Evolutionary conservation across 2,329 filamentous ascomycete species (phyloP).

Genomic region (Epichloe sibirici): DNA sequence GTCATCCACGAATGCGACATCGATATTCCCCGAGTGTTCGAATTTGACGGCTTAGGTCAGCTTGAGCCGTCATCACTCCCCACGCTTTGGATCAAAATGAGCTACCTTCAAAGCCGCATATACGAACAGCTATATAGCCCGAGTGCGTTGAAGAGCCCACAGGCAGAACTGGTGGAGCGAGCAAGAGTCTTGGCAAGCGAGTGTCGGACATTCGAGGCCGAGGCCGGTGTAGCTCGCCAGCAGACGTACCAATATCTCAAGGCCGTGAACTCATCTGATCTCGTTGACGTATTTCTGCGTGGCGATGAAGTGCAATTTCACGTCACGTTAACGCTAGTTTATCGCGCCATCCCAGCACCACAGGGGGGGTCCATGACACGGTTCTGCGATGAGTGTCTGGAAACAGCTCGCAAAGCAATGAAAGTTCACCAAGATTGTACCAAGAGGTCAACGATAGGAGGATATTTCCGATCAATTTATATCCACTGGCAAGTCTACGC

Average conservation of each 20-base stretch:
- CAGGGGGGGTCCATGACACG: constrained; percentile 28
- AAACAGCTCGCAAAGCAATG: constrained; percentile 37
- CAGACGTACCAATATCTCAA: constrained; percentile 25
- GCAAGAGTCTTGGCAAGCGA: constrained; percentile 27
- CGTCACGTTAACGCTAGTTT: constrained; percentile 37
- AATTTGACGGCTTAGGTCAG: constrained; percentile 28
- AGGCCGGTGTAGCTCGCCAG: constrained; percentile 22
- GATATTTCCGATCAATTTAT: constrained; percentile 32
- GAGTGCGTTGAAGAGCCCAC: constrained; percentile 28
- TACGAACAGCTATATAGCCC: constrained; percentile 47
- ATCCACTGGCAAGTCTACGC: constrained; percentile 34
- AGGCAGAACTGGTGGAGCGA: constrained; percentile 26
- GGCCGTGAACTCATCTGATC: constrained; percentile 24
- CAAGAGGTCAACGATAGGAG: constrained; percentile 26
- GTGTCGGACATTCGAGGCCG: constrained; percentile 23
- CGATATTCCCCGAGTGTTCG: constrained; percentile 31
- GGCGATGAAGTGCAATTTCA: constrained; percentile 36
- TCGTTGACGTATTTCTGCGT: constrained; percentile 32
- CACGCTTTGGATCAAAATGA: constrained; percentile 41
- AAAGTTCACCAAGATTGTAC: constrained; percentile 33
- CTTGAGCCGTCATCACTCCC: constrained; percentile 27
- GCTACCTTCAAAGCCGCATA: constrained; percentile 44
- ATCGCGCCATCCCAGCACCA: constrained; percentile 37
- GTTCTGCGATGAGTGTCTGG: constrained; percentile 37
- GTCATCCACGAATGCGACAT: constrained; percentile 49